These are phyloP conservation scores for Blastobotrys capitulatus DNA, from an alignment of 1,139 yeast genomes.

Conservation along the genomic window DNA sequence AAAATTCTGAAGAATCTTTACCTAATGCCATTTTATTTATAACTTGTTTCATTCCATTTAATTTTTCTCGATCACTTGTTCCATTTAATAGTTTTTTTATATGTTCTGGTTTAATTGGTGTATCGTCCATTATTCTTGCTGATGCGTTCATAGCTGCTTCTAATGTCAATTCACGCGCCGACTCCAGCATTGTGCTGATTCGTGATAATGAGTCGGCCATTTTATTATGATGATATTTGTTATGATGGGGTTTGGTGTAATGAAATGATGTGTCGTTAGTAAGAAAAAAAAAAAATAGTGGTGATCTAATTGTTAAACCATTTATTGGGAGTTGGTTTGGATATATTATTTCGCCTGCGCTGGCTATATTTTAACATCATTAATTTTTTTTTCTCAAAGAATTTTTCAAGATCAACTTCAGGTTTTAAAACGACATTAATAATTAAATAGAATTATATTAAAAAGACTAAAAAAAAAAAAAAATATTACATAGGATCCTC, in stretches of 20 bases:
- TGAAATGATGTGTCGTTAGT: background rate
- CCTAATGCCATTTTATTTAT: conserved; percentile 63
- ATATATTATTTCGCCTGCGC: too few relatives aligned
- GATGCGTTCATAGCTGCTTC: conserved; percentile 83
- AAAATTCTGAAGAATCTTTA: conserved; percentile 55
- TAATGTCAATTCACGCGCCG: conserved; percentile 72
- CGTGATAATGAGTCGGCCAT: conserved; percentile 51
- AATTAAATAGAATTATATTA: too few relatives aligned
- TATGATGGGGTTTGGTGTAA: background rate
- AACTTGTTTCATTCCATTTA: conserved; percentile 72
- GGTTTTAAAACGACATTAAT: too few relatives aligned
- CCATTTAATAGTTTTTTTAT: conserved; percentile 64
- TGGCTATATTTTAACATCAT: too few relatives aligned
- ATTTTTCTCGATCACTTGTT: conserved; percentile 61
- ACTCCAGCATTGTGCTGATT: conserved; percentile 60
- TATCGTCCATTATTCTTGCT: conserved; percentile 42
- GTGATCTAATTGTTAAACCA: background rate
- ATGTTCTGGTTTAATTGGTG: conserved; percentile 55
- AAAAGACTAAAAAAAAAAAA: too few relatives aligned
- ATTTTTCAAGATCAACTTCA: too few relatives aligned
- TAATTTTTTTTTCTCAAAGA: too few relatives aligned
- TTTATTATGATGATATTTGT: conserved; percentile 5
- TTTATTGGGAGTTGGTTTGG: too few relatives aligned
- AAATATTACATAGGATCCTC: conserved; percentile 60
- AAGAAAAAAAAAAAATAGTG: background rate